phyloP scores from a whole-genome alignment of 345 rosid genomes.

The Eucalyptus globulus region DNA sequence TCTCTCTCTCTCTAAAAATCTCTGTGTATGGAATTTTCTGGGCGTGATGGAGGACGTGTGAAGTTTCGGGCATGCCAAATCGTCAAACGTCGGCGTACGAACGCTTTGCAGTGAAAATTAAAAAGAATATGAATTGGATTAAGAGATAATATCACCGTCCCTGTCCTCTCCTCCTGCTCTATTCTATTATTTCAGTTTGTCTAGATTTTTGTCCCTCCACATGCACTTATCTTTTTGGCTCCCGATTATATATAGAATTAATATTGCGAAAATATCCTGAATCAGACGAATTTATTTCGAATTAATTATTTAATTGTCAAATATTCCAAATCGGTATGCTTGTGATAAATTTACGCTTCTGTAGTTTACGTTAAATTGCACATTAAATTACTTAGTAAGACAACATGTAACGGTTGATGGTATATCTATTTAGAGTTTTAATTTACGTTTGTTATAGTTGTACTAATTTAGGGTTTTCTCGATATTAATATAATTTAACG shows the following conservation, averaged over 20 bases:
- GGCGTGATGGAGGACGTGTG: not conserved
- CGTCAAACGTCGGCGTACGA: not conserved
- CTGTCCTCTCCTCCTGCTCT: not conserved
- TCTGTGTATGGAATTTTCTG: not conserved
- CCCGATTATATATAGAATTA: not conserved
- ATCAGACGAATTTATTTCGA: too few relatives aligned
- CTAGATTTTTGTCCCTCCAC: not conserved
- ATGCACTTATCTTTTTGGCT: not conserved
- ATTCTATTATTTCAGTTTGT: too few relatives aligned
- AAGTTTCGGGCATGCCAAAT: not conserved
- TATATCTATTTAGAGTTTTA: rapidly evolving
- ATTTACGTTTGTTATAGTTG: rapidly evolving
- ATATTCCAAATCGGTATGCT: rapidly evolving
- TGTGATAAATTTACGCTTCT: rapidly evolving
- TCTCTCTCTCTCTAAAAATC: not conserved
- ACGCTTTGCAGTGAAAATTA: too few relatives aligned
- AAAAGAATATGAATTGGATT: too few relatives aligned
- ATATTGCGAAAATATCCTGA: too few relatives aligned
- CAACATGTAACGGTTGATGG: rapidly evolving
- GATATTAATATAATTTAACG: too few relatives aligned
- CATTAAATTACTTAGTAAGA: not conserved
- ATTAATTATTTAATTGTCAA: too few relatives aligned
- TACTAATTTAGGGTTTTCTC: rapidly evolving
- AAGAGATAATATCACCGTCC: not conserved
- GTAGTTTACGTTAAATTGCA: too few relatives aligned